Conservation (phyloP, 768 basidiomycete genomes). For the Boletus eberwhitei region DNA sequence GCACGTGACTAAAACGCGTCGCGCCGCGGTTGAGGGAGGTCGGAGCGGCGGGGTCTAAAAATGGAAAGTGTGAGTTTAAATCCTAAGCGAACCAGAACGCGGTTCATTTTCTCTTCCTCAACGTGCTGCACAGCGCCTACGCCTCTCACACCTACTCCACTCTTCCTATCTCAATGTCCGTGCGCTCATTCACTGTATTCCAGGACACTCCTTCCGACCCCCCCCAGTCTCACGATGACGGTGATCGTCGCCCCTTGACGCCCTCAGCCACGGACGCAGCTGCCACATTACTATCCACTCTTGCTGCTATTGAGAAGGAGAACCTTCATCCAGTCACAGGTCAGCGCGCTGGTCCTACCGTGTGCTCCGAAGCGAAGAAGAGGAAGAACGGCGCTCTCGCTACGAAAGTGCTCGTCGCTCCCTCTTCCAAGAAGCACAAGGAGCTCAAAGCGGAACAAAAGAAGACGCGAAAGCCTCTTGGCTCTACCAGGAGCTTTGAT, state of each 20-base stretch:
- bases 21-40: conserved; percentile 23
- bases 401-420: conserved; percentile 43
- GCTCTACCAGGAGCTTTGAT: conserved; percentile 28
- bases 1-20: conserved; percentile 32
- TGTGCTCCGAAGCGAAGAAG: conserved; percentile 48
- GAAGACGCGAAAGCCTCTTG: conserved; percentile 53
- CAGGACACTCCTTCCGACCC: conserved; percentile 48
- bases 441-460: conserved; percentile 48
- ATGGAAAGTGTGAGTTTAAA: conserved; percentile 30
- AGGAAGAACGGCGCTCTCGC: conserved; percentile 60
- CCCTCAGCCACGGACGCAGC: conserved; percentile 22
- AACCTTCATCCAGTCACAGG: conserved; percentile 77
- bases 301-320: conserved; percentile 63
- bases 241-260: conserved; percentile 21
- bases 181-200: conserved; percentile 62
- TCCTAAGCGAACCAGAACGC: conserved; percentile 24
- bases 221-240: conserved; percentile 29
- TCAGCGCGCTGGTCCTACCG: conserved; percentile 45
- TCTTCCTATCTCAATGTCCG: conserved; percentile 42
- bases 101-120: conserved; percentile 25
- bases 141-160: conserved; percentile 9
- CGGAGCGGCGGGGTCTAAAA: conserved; percentile 35
- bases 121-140: conserved; percentile 34
- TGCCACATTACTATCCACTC: conserved; percentile 35
- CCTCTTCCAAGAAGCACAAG: conserved; percentile 41